Base-by-base conservation (phyloP, 352 stramenopile genomes). In the Pythium myriotylum region DNA sequence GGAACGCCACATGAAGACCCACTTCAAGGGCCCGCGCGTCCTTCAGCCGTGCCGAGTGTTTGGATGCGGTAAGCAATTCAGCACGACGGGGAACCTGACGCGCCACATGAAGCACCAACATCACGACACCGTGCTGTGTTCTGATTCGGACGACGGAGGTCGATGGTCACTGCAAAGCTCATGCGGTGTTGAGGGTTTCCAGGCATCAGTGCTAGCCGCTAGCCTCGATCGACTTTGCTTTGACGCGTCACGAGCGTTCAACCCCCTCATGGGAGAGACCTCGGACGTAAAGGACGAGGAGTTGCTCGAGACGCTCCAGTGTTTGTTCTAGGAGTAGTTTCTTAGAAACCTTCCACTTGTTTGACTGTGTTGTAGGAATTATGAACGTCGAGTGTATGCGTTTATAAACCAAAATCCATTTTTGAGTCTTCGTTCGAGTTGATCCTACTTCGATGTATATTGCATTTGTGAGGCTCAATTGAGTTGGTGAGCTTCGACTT, bases 81-180 rank as follows among this genome's bases (percentile, higher is more conserved):
- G 77, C 62, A 89, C 80, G 17, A 67, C 74, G 2, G 80, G 80
- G 23, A 89, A 89, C 64, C 72, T 89, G 35, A 89, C 77, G 39
- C 77, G 80, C 29, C 80, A 89, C 67, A 68, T 89, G 58, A 81
- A 81, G 40, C 79, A 76, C 48, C 77, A 89, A 59, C 79, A 88
- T 65, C 74, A 59, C 58, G 49, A 40, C 26, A 22, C 40, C 4
- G 40, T 20, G 27, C 27, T 17, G 29, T 39, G 19, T 40, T 33
- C 16, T 17, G 27, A 12, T 16, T 27, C 32, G 26, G n/a, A 52
- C 42, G 39, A 62, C 29, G 9, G n/a, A 19, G 39, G 37, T 24
- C 37, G 17, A 4, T 51, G 16, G 24, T 40, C 46, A 33, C 9
- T 53, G 20, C 19, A 24, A 23, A 53, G 46, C 46, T 29, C 46